Base-by-base conservation (phyloP, 257 asterid species). In the Solanum neorickii region DNA sequence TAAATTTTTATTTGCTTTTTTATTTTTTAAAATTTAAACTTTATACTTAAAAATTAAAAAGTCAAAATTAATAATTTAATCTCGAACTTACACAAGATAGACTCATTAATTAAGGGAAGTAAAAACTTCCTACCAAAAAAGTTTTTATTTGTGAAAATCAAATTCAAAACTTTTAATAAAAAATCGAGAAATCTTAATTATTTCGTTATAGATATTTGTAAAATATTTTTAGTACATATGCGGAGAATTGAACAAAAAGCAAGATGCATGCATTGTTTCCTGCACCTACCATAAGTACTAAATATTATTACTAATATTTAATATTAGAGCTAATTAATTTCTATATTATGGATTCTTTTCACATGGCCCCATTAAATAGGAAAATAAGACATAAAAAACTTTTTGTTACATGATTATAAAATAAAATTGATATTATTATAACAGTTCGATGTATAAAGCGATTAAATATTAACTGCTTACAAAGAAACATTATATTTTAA, bases 241-340 rank as follows among this genome's bases (percentile, higher is more conserved):
- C 86, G 85, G 88, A 85, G 86, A 87, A 86, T 35, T 76, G 5
- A 80, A 49, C 13, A 75, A 85, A 52, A 84, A 78, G 90, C 90
- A 84, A 66, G 86, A 41, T 59, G 44, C 88, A 62, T 86, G 90
- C 90, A 84, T 88, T 88, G 92, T 89, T 87, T 88, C 87, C 87
- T 78, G 25, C 84, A 46, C 84, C 84, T 25, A 41, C 52, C 7
- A 2, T 20, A 46, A 46, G 42, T 46, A 46, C 62, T 46, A 15
- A 39, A 39, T 6, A 42, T 13, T 27, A 44, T n/a, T 23, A 76
- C 18, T 27, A 46, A 78, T 25, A 25, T 25, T 46, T 78, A 78
- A 78, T 27, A 78, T 42, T 76, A 25, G 62, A 7, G 37, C 39
- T n/a, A 42, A 52, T 6, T 18, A 52, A 49, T n/a, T 23, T 76